Evolutionary conservation across 805 yeast species (phyloP).

Genomic region (Candida peoriensis): DNA sequence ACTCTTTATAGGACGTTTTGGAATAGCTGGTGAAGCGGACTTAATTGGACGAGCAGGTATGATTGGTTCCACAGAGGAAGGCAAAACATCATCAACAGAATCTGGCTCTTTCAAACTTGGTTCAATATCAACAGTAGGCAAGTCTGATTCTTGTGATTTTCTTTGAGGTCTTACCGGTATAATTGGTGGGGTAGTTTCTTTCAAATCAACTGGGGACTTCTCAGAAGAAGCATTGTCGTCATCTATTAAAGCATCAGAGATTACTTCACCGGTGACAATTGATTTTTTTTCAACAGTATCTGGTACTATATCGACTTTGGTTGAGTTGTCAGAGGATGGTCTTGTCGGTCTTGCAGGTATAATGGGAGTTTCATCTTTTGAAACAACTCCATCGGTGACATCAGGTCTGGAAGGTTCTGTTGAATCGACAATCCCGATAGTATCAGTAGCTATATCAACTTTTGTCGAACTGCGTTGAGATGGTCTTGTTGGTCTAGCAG

Average conservation of each 20-base stretch:
- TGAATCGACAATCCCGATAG: neutral
- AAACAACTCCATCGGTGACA: neutral
- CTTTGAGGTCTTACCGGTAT: slow-evolving; percentile 8
- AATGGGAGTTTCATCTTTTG: slow-evolving; percentile 1
- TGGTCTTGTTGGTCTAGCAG: slow-evolving; percentile 4
- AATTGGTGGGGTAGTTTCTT: slow-evolving; percentile 9
- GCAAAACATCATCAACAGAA: too few species aligned
- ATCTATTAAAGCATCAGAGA: neutral
- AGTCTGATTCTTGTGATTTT: neutral
- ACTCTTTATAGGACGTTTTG: slow-evolving; percentile 9
- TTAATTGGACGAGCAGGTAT: slow-evolving; percentile 3
- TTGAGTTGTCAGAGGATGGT: too few species aligned
- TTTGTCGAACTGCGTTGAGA: neutral
- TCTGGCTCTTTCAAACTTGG: too few species aligned
- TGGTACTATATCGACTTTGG: neutral
- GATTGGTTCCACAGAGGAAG: slow-evolving; percentile 2
- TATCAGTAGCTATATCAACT: neutral
- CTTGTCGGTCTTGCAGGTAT: slow-evolving; percentile 8
- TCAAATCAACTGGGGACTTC: neutral
- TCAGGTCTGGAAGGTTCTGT: neutral
- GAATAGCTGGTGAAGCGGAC: slow-evolving; percentile 2
- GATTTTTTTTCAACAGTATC: neutral
- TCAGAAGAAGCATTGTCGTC: too few species aligned
- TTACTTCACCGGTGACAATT: neutral
- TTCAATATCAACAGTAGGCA: too few species aligned